A percentile compares a stretch with the other conserved stretches of the same genome.
phyloP scores from a whole-genome alignment of 495 filamentous ascomycete genomes.

The Tuber magnatum region DNA sequence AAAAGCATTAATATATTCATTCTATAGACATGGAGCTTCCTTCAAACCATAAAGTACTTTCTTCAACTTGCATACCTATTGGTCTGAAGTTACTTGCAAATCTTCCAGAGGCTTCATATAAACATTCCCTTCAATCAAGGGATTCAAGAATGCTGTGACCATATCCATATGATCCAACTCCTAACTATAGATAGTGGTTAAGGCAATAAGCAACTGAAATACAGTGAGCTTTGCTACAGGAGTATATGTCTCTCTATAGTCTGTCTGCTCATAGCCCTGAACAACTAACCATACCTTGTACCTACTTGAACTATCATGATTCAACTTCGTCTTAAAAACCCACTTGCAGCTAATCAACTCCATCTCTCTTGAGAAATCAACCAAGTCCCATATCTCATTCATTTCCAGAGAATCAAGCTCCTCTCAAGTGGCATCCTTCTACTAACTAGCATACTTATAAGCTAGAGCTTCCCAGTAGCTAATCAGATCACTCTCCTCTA shows the following conservation, averaged over 20 bases:
- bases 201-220: constrained; percentile 3
- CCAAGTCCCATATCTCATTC: neutral
- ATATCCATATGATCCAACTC: constrained; percentile 16
- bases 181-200: neutral
- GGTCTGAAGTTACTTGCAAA: neutral
- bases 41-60: constrained; percentile 14
- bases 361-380: neutral
- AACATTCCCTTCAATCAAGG: constrained; percentile 1
- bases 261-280: constrained; percentile 10
- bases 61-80: neutral
- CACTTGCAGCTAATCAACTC: constrained; percentile 12
- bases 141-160: constrained; percentile 12
- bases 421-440: neutral
- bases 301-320: neutral
- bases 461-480: neutral
- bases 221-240: constrained; percentile 8
- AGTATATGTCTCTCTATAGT: constrained; percentile 17
- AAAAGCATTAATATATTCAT: constrained; percentile 9
- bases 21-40: constrained; percentile 8
- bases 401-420: neutral
- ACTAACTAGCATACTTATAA: neutral
- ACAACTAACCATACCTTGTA: constrained; percentile 17
- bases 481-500: neutral
- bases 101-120: constrained; percentile 10
- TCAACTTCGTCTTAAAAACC: constrained; percentile 11